These are phyloP conservation scores for Magnusiomyces starmeri DNA, from an alignment of 1,139 yeast genomes.

Conservation along the genomic window DNA sequence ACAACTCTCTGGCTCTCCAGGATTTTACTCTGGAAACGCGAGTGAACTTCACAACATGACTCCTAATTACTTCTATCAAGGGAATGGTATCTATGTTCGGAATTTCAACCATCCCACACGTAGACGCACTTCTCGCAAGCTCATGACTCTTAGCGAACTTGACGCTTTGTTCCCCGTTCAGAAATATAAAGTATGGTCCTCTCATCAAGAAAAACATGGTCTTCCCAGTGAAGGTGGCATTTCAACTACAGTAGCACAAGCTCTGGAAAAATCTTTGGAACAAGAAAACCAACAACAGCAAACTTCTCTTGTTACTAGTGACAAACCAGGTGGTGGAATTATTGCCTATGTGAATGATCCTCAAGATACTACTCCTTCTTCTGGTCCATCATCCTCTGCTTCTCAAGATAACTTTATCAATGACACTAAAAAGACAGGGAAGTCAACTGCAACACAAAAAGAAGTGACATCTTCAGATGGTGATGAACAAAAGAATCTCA, in stretches of 20 bases:
- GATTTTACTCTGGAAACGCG: background rate
- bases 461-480: too few relatives aligned
- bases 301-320: background rate
- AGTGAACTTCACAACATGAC: background rate
- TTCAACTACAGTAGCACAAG: slow-evolving; percentile 15
- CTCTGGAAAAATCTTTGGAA: slow-evolving; percentile 1
- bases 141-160: slow-evolving; percentile 51
- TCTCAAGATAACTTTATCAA: too few relatives aligned
- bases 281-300: background rate
- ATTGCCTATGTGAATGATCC: too few relatives aligned
- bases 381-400: too few relatives aligned
- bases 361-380: too few relatives aligned
- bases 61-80: background rate
- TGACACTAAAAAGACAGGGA: too few relatives aligned
- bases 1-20: background rate
- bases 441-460: too few relatives aligned
- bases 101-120: background rate
- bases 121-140: slow-evolving; percentile 18
- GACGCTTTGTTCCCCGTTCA: slow-evolving; percentile 59
- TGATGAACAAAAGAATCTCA: too few relatives aligned
- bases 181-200: slow-evolving; percentile 41
- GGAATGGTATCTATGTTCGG: background rate
- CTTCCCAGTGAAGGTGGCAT: slow-evolving; percentile 24
- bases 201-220: slow-evolving; percentile 22
- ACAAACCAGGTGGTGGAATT: too few relatives aligned